phyloP scores from a whole-genome alignment of 73 alveolate species.

The Paramecium tetraurelia region DNA sequence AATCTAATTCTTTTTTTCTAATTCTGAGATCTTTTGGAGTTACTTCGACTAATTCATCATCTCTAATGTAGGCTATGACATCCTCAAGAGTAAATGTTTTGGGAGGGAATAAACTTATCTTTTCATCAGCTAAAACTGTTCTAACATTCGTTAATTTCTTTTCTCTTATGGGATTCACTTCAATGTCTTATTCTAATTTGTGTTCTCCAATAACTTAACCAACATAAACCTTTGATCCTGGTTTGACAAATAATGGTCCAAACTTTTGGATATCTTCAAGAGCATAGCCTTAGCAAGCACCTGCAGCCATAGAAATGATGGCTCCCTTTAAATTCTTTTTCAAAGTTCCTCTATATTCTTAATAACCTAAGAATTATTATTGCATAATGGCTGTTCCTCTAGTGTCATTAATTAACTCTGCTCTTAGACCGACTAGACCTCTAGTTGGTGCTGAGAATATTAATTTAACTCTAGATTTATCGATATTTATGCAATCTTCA shows the following conservation, averaged over 20 bases:
- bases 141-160: conserved; percentile 80
- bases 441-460: conserved; percentile 82
- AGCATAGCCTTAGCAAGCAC: conserved; percentile 77
- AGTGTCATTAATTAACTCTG: conserved; percentile 75
- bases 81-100: conserved; percentile 75
- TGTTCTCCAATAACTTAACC: conserved; percentile 88
- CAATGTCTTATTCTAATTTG: conserved; percentile 77
- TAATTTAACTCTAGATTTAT: conserved; percentile 56
- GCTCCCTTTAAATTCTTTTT: conserved; percentile 80
- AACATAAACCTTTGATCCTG: conserved; percentile 73
- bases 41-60: conserved; percentile 83
- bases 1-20: conserved; percentile 76
- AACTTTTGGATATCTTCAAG: conserved; percentile 75
- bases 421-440: conserved; percentile 85
- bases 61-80: conserved; percentile 78
- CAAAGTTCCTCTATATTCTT: conserved; percentile 75
- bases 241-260: conserved; percentile 78
- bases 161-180: conserved; percentile 79
- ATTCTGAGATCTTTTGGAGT: conserved; percentile 86
- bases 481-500: conserved; percentile 60
- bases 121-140: conserved; percentile 75
- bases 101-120: conserved; percentile 70
- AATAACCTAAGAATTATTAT: conserved; percentile 71
- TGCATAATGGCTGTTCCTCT: conserved; percentile 83
- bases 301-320: conserved; percentile 74